These are phyloP conservation scores for Oligophagozyma castellii DNA, from an alignment of 1,139 yeast genomes.

Conservation along the genomic window DNA sequence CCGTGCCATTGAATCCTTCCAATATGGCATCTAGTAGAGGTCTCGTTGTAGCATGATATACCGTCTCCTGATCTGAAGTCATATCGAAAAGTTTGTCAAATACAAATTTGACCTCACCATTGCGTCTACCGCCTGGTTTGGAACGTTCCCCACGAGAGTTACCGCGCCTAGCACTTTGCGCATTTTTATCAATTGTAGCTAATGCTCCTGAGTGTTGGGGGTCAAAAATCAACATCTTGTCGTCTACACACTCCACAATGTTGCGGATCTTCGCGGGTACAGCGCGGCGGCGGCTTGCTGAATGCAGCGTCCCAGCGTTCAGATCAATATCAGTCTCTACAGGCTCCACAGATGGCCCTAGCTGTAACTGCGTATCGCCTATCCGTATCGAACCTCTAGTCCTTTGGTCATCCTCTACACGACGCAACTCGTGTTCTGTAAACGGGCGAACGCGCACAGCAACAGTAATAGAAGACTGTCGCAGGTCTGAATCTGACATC, in stretches of 20 bases:
- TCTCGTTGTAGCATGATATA: conserved; percentile 51
- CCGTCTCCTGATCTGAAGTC: conserved; percentile 47
- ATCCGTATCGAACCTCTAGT: conserved; percentile 6
- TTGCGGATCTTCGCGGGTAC: conserved; percentile 40
- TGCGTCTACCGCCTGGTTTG: background rate
- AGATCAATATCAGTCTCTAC: background rate
- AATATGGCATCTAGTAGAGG: conserved; percentile 63
- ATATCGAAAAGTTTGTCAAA: conserved; percentile 72
- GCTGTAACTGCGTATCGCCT: conserved; percentile 11
- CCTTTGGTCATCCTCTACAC: conserved; percentile 29
- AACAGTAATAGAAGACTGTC: conserved; percentile 60
- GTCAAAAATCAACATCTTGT: conserved; percentile 77
- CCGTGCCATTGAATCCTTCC: conserved; percentile 82
- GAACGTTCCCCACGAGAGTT: background rate
- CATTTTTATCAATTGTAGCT: conserved; percentile 43
- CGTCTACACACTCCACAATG: conserved; percentile 74
- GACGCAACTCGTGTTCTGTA: conserved; percentile 41
- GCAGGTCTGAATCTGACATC: conserved; percentile 17
- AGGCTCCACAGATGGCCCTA: background rate
- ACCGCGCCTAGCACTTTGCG: conserved; percentile 30
- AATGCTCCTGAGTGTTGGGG: conserved; percentile 67
- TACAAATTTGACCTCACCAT: conserved; percentile 56
- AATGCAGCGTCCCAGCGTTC: background rate
- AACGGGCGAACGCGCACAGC: conserved; percentile 82
- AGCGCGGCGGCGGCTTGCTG: background rate